These are phyloP conservation scores for Phytophthora sp. DNA, from an alignment of 352 stramenopile species.

Conservation along the genomic window DNA sequence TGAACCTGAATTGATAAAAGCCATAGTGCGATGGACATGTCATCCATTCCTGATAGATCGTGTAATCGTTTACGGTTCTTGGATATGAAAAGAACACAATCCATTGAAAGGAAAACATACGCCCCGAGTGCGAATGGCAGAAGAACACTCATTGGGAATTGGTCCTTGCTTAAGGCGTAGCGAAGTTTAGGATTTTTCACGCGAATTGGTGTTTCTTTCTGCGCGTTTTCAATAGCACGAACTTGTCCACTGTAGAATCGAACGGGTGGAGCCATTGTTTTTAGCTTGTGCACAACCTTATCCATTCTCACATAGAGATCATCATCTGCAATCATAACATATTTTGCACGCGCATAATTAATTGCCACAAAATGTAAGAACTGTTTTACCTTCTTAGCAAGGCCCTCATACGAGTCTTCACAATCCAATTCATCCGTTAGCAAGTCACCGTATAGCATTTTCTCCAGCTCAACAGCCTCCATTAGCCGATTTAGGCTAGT, in stretches of 20 bases:
- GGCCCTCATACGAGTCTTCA: conserved; percentile 31
- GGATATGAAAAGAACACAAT: conserved; percentile 44
- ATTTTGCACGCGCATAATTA: conserved; percentile 11
- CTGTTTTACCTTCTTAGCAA: conserved; percentile 37
- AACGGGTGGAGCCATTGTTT: not conserved
- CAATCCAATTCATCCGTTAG: conserved; percentile 42
- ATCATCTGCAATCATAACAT: conserved; percentile 43
- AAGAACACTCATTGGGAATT: conserved; percentile 36
- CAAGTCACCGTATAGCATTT: conserved; percentile 35
- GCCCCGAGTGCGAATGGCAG: conserved; percentile 41
- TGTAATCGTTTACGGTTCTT: conserved; percentile 31
- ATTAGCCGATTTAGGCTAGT: not conserved
- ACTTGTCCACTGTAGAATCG: conserved; percentile 14
- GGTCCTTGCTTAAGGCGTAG: conserved; percentile 27
- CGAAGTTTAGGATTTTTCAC: conserved; percentile 22
- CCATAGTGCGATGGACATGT: conserved; percentile 62
- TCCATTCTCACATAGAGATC: conserved; percentile 50
- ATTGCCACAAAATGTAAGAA: conserved; percentile 46
- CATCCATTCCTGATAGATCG: conserved; percentile 46
- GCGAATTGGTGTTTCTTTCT: conserved; percentile 20
- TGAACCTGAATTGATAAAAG: conserved; percentile 52
- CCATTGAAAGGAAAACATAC: conserved; percentile 49
- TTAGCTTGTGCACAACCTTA: not conserved
- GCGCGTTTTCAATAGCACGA: not conserved
- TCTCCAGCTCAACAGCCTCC: conserved; percentile 27